These are phyloP conservation scores for Dactylonectria estremocensis DNA, from an alignment of 2,329 filamentous ascomycete species.

Conservation along the genomic window DNA sequence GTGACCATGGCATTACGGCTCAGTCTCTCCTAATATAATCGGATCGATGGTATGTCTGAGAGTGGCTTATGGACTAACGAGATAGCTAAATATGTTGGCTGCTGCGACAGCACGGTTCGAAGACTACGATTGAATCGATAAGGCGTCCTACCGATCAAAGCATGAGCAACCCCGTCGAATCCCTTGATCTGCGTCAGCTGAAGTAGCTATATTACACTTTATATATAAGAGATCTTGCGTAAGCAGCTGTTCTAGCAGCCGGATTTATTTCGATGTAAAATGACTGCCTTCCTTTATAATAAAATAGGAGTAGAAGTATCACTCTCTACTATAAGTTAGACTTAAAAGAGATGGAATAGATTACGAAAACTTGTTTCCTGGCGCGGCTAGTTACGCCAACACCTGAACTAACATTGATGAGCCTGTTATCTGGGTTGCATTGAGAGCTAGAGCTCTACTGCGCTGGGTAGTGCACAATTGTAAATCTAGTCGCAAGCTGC, in stretches of 20 bases:
- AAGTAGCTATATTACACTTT: conserved; percentile 7
- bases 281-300: not conserved
- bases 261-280: conserved; percentile 11
- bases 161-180: no score
- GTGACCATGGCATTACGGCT: not conserved
- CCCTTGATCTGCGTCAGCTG: no score
- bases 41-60: conserved; percentile 12
- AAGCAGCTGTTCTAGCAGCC: not conserved
- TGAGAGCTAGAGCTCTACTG: no score
- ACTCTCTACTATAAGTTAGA: not conserved
- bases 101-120: not conserved
- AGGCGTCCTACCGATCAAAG: no score
- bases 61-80: conserved; percentile 12
- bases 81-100: conserved; percentile 7
- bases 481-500: no score
- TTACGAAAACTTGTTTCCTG: no score
- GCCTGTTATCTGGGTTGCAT: no score
- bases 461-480: no score
- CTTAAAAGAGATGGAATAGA: no score
- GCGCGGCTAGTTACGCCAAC: no score
- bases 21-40: conserved; percentile 9
- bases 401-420: no score
- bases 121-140: no score
- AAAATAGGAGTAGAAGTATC: conserved; percentile 5
- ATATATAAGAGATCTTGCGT: conserved; percentile 8